phyloP scores from a whole-genome alignment of 176 grass and related monocot genomes.

The Lolium rigidum region DNA sequence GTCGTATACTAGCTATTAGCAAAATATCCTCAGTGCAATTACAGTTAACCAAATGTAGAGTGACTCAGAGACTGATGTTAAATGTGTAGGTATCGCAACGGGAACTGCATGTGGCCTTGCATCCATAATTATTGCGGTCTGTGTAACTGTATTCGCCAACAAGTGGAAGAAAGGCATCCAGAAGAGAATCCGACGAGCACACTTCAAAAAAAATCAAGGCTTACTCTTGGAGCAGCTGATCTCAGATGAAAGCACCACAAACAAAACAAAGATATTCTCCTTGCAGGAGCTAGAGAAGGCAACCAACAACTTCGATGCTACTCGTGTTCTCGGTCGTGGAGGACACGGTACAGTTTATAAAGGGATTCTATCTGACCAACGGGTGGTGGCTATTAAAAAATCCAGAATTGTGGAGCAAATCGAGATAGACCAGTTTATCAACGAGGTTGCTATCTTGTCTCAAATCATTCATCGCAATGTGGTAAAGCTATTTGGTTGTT shows the following conservation, averaged over 20 bases:
- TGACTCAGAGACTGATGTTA: not conserved
- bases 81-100: not conserved
- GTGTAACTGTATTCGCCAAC: not conserved
- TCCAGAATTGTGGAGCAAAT: constrained; percentile 46
- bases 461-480: constrained; percentile 50
- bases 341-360: no score
- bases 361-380: no score
- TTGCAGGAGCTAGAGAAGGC: no score
- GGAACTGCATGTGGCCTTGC: constrained; percentile 30
- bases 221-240: no score
- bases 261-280: no score
- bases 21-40: not conserved
- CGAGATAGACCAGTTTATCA: constrained; percentile 65
- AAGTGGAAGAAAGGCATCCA: constrained; percentile 42
- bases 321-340: no score
- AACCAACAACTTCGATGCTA: no score
- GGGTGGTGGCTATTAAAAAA: constrained; percentile 59
- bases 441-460: constrained; percentile 59
- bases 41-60: not conserved
- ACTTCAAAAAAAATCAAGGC: no score
- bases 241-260: no score
- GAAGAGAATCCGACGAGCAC: not conserved
- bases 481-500: no score
- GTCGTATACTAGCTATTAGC: not conserved
- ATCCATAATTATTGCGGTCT: not conserved